Percentiles rank a stretch among this genome's conserved stretches.
Conservation (phyloP, 2,329 filamentous ascomycete species). For the Verticillium zaregamsianum region DNA sequence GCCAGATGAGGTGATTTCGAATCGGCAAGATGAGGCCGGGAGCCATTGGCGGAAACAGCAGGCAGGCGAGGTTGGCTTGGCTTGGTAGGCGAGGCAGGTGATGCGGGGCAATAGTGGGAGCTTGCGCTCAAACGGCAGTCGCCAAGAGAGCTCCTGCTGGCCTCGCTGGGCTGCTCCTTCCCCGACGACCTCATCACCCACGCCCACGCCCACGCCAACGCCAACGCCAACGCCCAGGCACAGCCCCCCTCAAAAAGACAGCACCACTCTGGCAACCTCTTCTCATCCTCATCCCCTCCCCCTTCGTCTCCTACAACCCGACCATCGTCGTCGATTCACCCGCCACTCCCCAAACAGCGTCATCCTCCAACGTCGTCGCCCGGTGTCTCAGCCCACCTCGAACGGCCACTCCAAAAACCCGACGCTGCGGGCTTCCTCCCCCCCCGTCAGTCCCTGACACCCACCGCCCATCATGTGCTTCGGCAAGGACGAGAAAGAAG, state of each 20-base stretch:
- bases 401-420: neutral
- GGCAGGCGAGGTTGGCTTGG: no score
- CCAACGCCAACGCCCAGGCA: neutral
- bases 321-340: neutral
- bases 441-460: neutral
- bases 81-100: neutral
- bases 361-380: neutral
- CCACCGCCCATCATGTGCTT: slow-evolving; percentile 40
- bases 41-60: neutral
- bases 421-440: neutral
- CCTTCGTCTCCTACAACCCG: neutral
- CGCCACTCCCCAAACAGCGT: neutral
- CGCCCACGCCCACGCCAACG: neutral
- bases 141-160: neutral
- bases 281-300: neutral
- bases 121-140: neutral
- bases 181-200: neutral
- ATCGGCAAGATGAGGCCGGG: no score
- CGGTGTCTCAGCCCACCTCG: neutral
- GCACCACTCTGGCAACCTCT: neutral
- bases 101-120: neutral
- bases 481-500: slow-evolving; percentile 35
- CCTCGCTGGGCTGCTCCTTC: neutral
- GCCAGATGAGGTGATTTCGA: no score
- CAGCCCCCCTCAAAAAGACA: neutral